Evolutionary conservation across 2,329 filamentous ascomycete genomes (phyloP).

Genomic region (Aspergillus transmontanensis): DNA sequence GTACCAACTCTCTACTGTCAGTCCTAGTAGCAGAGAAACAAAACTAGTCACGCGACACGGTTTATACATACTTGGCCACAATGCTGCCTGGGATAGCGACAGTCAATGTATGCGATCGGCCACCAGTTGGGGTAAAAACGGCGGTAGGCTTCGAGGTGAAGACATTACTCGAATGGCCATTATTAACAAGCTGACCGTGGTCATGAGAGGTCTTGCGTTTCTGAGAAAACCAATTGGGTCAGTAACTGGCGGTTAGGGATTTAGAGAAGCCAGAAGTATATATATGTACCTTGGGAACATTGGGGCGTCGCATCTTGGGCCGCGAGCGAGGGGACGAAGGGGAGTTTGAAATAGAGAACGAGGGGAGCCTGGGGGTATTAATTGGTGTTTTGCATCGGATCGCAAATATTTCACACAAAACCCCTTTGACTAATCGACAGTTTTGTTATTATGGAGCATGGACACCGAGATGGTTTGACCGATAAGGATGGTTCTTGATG

Average conservation of each 20-base stretch:
- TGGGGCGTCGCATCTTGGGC: conserved; percentile 13
- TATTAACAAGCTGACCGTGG: conserved; percentile 3
- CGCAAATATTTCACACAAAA: conserved; percentile 1
- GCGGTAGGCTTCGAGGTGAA: conserved; percentile 70
- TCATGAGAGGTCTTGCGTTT: conserved; percentile 26
- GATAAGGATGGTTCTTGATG: conserved; percentile 12
- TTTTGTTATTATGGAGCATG: not conserved
- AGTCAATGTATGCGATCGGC: conserved; percentile 73
- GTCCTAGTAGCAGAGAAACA: not conserved
- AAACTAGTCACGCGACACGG: not conserved
- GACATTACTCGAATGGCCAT: conserved; percentile 25
- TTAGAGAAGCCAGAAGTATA: not conserved
- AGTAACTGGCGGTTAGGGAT: not conserved
- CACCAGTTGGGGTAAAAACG: conserved; percentile 65
- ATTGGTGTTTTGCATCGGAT: not conserved
- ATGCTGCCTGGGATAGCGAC: conserved; percentile 79
- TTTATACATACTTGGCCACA: conserved; percentile 64
- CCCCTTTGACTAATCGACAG: not conserved
- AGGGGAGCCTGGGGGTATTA: not conserved
- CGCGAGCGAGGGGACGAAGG: not conserved
- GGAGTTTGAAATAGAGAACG: not conserved
- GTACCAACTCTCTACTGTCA: not conserved
- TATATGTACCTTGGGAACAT: conserved; percentile 8
- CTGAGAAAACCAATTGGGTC: conserved; percentile 8
- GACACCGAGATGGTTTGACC: conserved; percentile 5